A percentile compares a stretch with the other conserved stretches of the same genome.
phyloP scores from a whole-genome alignment of 1,139 yeast species.

The Pichia sp. region DNA sequence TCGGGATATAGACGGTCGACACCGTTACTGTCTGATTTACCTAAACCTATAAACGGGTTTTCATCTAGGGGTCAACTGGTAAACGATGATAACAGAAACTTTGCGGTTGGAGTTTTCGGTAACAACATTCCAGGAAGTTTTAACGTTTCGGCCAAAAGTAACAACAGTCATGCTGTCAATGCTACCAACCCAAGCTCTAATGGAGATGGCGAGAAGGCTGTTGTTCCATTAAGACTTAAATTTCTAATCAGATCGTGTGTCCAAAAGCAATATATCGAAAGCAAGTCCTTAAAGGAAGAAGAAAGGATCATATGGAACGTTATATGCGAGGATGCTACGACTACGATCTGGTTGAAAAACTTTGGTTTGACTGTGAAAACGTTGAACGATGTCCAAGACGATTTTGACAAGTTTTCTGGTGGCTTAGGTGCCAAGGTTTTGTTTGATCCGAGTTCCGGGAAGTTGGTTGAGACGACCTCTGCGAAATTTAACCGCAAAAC shows the following conservation, averaged over 20 bases:
- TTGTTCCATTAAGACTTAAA: slow-evolving; percentile 46
- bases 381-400: slow-evolving; percentile 47
- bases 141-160: slow-evolving; percentile 8
- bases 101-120: slow-evolving; percentile 24
- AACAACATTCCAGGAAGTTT: slow-evolving; percentile 20
- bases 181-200: background rate
- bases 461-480: slow-evolving; percentile 4
- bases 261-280: slow-evolving; percentile 42
- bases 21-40: slow-evolving; percentile 47
- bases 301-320: slow-evolving; percentile 43
- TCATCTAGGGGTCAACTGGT: slow-evolving; percentile 15
- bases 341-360: slow-evolving; percentile 52
- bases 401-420: slow-evolving; percentile 16
- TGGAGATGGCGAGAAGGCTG: slow-evolving; percentile 33
- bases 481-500: background rate
- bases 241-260: slow-evolving; percentile 50
- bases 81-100: slow-evolving; percentile 13
- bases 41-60: slow-evolving; percentile 27
- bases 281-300: slow-evolving; percentile 15
- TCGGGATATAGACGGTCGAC: slow-evolving; percentile 40
- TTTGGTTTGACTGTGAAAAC: slow-evolving; percentile 50
- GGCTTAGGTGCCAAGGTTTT: slow-evolving; percentile 8
- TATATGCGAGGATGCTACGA: slow-evolving; percentile 51
- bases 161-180: background rate
- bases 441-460: slow-evolving; percentile 15